Percentiles rank a stretch among this genome's conserved stretches.
Conservation (phyloP, 495 filamentous ascomycete species). For the Penicillium chermesinum region DNA sequence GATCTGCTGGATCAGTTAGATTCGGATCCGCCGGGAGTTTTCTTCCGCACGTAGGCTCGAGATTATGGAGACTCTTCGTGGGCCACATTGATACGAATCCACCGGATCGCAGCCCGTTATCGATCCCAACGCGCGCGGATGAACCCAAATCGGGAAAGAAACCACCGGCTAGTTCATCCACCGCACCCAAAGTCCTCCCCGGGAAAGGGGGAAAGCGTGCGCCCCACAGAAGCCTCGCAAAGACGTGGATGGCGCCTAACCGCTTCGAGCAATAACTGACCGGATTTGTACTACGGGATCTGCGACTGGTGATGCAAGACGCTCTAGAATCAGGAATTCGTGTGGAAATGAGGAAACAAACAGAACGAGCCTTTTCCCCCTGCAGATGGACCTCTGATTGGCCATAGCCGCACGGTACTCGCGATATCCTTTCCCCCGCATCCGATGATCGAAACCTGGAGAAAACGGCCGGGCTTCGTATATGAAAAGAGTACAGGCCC, state of each 20-base stretch:
- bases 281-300: slow-evolving; percentile 6
- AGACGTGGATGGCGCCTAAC: too few species aligned
- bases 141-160: not conserved
- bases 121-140: not conserved
- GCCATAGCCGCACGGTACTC: too few species aligned
- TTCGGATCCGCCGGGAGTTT: too few species aligned
- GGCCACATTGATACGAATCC: not conserved
- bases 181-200: too few species aligned
- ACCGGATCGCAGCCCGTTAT: not conserved
- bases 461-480: too few species aligned
- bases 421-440: not conserved
- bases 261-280: slow-evolving; percentile 16
- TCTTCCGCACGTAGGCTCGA: not conserved
- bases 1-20: not conserved
- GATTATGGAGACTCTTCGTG: not conserved
- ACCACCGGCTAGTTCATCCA: not conserved
- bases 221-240: too few species aligned
- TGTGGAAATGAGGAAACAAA: not conserved
- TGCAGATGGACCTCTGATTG: not conserved
- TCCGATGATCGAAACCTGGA: not conserved
- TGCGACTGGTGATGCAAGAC: slow-evolving; percentile 3
- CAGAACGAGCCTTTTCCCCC: not conserved
- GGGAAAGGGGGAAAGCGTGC: too few species aligned
- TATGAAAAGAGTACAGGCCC: too few species aligned
- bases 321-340: not conserved